phyloP scores from a whole-genome alignment of 2,329 filamentous ascomycete species.

The Fusarium sp. region DNA sequence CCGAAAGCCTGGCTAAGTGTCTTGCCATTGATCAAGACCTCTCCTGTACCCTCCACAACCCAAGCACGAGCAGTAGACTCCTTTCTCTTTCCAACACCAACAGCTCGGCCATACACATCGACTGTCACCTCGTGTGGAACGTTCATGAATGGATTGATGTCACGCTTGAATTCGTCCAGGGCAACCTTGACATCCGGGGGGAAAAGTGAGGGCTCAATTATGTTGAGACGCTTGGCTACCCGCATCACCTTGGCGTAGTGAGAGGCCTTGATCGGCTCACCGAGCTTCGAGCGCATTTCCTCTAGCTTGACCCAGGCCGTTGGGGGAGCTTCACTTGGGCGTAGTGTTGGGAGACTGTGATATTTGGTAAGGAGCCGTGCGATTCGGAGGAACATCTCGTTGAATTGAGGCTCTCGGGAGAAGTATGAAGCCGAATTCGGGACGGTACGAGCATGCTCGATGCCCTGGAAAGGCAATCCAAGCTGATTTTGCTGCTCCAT shows the following conservation, averaged over 20 bases:
- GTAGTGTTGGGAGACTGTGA: conserved; percentile 78
- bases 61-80: conserved; percentile 86
- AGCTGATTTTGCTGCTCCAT: conserved; percentile 42
- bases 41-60: conserved; percentile 92
- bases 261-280: conserved; percentile 80
- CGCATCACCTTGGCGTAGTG: conserved; percentile 85
- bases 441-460: conserved; percentile 77
- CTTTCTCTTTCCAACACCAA: conserved; percentile 90
- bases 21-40: conserved; percentile 92
- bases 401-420: conserved; percentile 86
- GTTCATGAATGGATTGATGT: conserved; percentile 79
- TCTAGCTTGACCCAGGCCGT: conserved; percentile 85
- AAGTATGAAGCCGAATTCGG: conserved; percentile 96
- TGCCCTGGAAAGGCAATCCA: conserved; percentile 51
- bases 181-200: conserved; percentile 77
- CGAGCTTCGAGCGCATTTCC: conserved; percentile 80
- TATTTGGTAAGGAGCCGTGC: conserved; percentile 81
- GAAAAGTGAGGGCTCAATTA: conserved; percentile 84
- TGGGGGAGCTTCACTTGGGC: conserved; percentile 75
- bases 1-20: conserved; percentile 86
- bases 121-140: conserved; percentile 74
- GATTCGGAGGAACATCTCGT: conserved; percentile 84
- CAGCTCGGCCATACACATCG: conserved; percentile 83
- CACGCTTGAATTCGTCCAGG: conserved; percentile 79
- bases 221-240: conserved; percentile 84